These are phyloP conservation scores for Fusarium sp. DNA, from an alignment of 2,329 filamentous ascomycete genomes.

Conservation along the genomic window DNA sequence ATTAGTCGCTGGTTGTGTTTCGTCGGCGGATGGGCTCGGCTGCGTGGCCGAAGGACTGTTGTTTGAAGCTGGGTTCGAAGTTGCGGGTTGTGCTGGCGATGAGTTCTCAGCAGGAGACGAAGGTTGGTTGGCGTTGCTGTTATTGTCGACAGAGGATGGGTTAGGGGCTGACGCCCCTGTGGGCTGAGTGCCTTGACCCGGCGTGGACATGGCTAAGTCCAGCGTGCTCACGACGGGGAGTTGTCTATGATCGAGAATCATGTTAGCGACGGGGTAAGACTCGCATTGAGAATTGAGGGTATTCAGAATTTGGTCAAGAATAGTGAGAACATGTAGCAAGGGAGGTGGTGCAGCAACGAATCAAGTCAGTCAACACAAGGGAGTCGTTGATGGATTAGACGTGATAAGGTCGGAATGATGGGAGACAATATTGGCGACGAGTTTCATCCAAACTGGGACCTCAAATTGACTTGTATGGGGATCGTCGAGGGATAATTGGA, in stretches of 20 bases:
- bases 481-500: slow-evolving; percentile 8
- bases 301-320: slow-evolving; percentile 4
- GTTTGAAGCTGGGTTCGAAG: slow-evolving; percentile 18
- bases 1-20: slow-evolving; percentile 9
- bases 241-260: slow-evolving; percentile 46
- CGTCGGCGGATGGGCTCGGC: slow-evolving; percentile 1
- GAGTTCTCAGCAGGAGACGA: slow-evolving; percentile 11
- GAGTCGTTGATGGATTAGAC: slow-evolving; percentile 9
- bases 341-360: slow-evolving; percentile 9
- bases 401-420: slow-evolving; percentile 28
- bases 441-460: neutral
- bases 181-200: slow-evolving; percentile 35
- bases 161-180: slow-evolving; percentile 35
- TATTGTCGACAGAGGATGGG: slow-evolving; percentile 17
- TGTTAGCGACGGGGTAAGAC: slow-evolving; percentile 47
- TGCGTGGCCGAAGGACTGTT: slow-evolving; percentile 15
- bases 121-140: slow-evolving; percentile 20
- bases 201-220: slow-evolving; percentile 49
- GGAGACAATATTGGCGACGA: slow-evolving; percentile 25
- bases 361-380: slow-evolving; percentile 24
- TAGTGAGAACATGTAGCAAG: slow-evolving; percentile 7
- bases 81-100: slow-evolving; percentile 9
- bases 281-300: slow-evolving; percentile 8
- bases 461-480: slow-evolving; percentile 13
- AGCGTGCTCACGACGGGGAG: slow-evolving; percentile 32